A percentile compares a stretch with the other conserved stretches of the same genome.
These are phyloP conservation scores for Penicillium angulare DNA, from an alignment of 495 filamentous ascomycete genomes.

Conservation along the genomic window DNA sequence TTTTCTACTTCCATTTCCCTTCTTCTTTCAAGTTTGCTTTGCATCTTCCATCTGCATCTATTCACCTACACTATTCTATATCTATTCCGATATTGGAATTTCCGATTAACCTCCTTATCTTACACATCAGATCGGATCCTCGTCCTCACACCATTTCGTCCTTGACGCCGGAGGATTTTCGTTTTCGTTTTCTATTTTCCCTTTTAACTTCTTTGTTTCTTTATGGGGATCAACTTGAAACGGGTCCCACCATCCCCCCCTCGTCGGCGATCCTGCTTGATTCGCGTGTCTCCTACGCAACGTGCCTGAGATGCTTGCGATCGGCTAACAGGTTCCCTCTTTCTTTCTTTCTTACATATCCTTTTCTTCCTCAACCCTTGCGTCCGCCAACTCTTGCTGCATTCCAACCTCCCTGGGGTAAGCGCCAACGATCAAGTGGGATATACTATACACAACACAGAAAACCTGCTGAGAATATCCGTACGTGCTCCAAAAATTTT, in stretches of 20 bases:
- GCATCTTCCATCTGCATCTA: too few relatives aligned
- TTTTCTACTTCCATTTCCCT: not conserved
- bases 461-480: too few relatives aligned
- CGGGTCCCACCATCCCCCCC: constrained; percentile 13
- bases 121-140: too few relatives aligned
- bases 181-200: not conserved
- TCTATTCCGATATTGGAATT: too few relatives aligned
- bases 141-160: too few relatives aligned
- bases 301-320: constrained; percentile 18
- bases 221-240: constrained; percentile 10
- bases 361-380: constrained; percentile 22
- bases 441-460: too few relatives aligned
- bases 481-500: constrained; percentile 20
- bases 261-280: constrained; percentile 13
- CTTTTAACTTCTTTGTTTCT: not conserved
- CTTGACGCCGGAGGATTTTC: too few relatives aligned
- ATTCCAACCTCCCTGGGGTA: constrained; percentile 9
- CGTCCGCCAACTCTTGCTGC: constrained; percentile 11
- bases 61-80: too few relatives aligned
- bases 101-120: too few relatives aligned
- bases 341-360: constrained; percentile 15
- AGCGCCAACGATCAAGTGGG: not conserved
- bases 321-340: constrained; percentile 25
- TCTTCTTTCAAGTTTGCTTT: not conserved
- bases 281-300: constrained; percentile 12